Conservation (phyloP, 2,329 filamentous ascomycete genomes). For the Botrytis aclada region DNA sequence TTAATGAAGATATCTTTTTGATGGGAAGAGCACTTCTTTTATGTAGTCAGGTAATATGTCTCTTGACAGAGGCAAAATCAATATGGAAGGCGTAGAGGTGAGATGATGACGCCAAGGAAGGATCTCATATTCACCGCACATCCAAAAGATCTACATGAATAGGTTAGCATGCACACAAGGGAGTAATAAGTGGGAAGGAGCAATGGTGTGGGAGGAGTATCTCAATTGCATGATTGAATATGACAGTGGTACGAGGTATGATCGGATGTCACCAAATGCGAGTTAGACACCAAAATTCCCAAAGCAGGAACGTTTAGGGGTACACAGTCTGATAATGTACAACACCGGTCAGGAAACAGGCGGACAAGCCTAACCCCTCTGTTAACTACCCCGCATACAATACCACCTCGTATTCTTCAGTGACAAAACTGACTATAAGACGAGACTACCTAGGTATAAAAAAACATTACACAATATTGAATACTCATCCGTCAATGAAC, state of each 20-base stretch:
- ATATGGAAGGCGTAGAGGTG: conserved; percentile 4
- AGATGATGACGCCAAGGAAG: conserved; percentile 7
- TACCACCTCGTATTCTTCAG: conserved; percentile 9
- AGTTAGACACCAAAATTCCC: neutral
- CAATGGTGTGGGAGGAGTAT: neutral
- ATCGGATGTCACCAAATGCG: neutral
- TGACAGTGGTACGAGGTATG: neutral
- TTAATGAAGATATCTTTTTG: neutral
- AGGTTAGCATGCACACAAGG: neutral
- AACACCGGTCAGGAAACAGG: neutral
- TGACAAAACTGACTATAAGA: neutral
- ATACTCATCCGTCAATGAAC: neutral
- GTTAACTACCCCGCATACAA: neutral
- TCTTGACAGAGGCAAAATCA: neutral
- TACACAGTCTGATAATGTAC: neutral
- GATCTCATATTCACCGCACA: conserved; percentile 8
- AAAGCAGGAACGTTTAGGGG: neutral
- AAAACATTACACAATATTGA: neutral
- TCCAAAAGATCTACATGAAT: conserved; percentile 2
- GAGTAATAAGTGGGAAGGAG: neutral
- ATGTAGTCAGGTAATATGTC: neutral
- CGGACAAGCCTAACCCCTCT: neutral
- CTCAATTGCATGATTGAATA: neutral
- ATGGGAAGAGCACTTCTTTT: neutral
- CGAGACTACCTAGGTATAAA: neutral